Evolutionary conservation across 805 yeast species (phyloP), one percentile per base, ranked within the genome.

Genomic region (Ogataea ramenticola): DNA sequence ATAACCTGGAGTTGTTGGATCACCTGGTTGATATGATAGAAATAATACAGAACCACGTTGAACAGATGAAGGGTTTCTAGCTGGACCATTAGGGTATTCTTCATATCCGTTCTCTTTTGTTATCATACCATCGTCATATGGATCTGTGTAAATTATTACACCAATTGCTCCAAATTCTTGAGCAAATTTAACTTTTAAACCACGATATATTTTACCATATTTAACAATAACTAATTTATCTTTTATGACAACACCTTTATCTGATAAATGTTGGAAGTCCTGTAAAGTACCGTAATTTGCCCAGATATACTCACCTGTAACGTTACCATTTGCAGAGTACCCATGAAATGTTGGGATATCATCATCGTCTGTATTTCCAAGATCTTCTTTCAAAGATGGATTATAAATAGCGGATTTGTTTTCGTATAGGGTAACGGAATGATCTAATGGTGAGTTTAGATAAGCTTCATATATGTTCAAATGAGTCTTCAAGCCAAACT

Each of bases 21-120:
- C 93, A 30, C 93, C 93, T 1, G 90, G 89, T 4, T 70, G 65
- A 40, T 59, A 60, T 4, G 84, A 71, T 29, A 82, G 62, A 55
- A 74, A 84, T 58, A 75, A 78, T 4, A 81, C 85, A 36, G 86
- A 79, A 1, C 93, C 93, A 52, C 93, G 71, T 65, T 85, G 90
- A 27, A 86, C 81, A 14, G 84, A 66, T 7, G 83, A 75, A 32
- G 90, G 90, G 56, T 85, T 79, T 49, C 93, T 71, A 0, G 90
- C 89, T 1, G 83, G 84, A 2, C 93, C 93, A 2, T 77, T 59
- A 2, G 93, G 95, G 52, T 85, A 85, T 2, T 86, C 66, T 50
- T 72, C 61, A 56, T 68, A 79, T 4, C 86, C 88, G 46, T 80
- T 74, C 32, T 69, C 70, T 21, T 69, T 72, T 12, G 74, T 71